Evolutionary conservation across 257 asterid species (phyloP), one percentile per base, ranked within the genome.

Genomic region (Fraxinus cuspidata): DNA sequence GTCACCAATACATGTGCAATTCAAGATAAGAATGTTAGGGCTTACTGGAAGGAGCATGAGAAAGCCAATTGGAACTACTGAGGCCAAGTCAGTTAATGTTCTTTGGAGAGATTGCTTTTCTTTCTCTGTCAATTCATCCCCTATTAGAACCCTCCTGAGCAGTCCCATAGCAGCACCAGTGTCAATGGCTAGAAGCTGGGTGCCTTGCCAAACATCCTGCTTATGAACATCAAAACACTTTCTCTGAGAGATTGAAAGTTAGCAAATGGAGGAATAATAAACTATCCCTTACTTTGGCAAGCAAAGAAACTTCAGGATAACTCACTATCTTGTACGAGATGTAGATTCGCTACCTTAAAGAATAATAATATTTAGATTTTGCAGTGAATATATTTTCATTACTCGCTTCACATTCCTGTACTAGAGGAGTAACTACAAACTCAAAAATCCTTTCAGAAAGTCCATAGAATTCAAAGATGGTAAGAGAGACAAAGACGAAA

Each of bases 21-120:
- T 65, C 15, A 72, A 73, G 74, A 38, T 19, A 80, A 77, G 58
- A 70, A 53, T 49, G 53, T 68, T 32, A 67, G 16, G 31, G 77
- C 96, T 89, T 88, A 95, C 99, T 72, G 99, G 99, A 80, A 96
- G 98, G 72, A 96, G 96, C 99, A 96, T 96, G 74, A 96, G 98
- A 84, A 96, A 63, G 71, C 99, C 97, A 76, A 96, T 96, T 9
- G 98, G 99, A 74, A 96, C 83, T 13, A 92, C 99, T 49, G 99
- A 87, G 74, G 99, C 99, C 90, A 96, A 85, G 85, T 96, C 99
- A 4, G 98, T 93, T 80, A 90, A 80, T 72, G 99, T 96, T 87
- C 99, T 90, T 78, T 87, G 83, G 77, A 96, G 91, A 80, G 97
- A 97, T 84, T 92, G 97, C 74, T 93, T 96, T 87, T 96, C 99